Base-by-base conservation (phyloP, 73 alveolate species). In the Stentor roeselii region DNA sequence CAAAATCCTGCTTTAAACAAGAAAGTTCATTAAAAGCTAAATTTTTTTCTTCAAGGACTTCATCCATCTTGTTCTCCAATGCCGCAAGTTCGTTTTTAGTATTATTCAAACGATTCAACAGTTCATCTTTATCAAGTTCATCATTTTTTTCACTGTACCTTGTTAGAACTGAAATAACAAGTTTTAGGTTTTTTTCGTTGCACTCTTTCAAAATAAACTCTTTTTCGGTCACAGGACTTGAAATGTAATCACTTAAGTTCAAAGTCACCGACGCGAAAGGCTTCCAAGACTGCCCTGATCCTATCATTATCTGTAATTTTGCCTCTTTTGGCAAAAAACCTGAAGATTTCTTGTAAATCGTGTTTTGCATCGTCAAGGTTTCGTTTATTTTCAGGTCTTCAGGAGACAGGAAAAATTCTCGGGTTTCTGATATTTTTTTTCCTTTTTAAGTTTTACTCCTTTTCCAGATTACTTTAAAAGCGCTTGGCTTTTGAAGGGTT, bases 251-350 rank as follows among this genome's bases (percentile, higher is more conserved):
- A 50, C 30, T 11, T 11, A 50, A 11, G 67, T 50, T 50, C 21
- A 50, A 21, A 50, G 21, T 50, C 21, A 50, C 6, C 21, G 30
- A 11, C 21, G 30, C 67, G 21, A 50, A 21, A 11, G 6, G 30
- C 21, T 50, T 50, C 67, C 67, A 50, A 11, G 67, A 50, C 21
- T 21, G 30, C n/a, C n/a, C n/a, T n/a, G n/a, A n/a, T 6, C 21
- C 67, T 6, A 6, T 21, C 6, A 50, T 6, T 50, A 50, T 50
- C 21, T 50, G 6, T 6, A 50, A 21, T 50, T 50, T 21, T 11
- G 67, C 67, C 21, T 50, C 67, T 50, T 50, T 50, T 50, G 67
- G 67, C 21, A 50, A 50, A 50, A 50, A 50, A 50, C 67, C 67
- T 50, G 67, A 50, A 21, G 67, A 11, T 50, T 50, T 50, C 21